Conservation (phyloP, 2,329 filamentous ascomycete species). For the Fusarium austroafricanum region DNA sequence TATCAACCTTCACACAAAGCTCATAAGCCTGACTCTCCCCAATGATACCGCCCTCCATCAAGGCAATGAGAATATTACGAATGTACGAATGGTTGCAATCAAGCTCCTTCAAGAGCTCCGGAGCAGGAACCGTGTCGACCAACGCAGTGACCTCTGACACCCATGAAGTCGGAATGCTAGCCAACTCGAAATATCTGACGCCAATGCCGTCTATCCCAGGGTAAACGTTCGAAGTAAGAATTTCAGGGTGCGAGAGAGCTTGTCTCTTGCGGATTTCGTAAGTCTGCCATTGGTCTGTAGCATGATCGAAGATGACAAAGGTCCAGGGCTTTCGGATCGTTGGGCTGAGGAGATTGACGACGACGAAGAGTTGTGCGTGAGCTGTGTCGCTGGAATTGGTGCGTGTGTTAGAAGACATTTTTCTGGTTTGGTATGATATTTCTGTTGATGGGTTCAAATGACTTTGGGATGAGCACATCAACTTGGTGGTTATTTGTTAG, state of each 20-base stretch:
- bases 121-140: rapidly evolving
- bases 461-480: no score
- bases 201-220: no score
- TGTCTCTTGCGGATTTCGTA: no score
- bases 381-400: background rate
- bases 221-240: no score
- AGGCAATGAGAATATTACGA: background rate
- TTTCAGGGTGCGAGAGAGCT: no score
- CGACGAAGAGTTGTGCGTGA: background rate
- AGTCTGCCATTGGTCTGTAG: no score
- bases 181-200: no score
- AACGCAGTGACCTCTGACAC: background rate
- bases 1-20: background rate
- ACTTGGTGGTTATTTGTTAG: no score
- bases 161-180: background rate
- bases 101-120: background rate
- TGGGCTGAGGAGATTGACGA: background rate
- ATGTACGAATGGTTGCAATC: background rate
- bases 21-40: background rate
- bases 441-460: no score
- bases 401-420: no score
- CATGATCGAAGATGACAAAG: background rate
- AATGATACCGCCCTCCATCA: background rate
- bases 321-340: background rate
- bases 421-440: no score